phyloP scores from a whole-genome alignment of 1,284 basidiomycete species.

The Cutaneotrichosporon dermatis region DNA sequence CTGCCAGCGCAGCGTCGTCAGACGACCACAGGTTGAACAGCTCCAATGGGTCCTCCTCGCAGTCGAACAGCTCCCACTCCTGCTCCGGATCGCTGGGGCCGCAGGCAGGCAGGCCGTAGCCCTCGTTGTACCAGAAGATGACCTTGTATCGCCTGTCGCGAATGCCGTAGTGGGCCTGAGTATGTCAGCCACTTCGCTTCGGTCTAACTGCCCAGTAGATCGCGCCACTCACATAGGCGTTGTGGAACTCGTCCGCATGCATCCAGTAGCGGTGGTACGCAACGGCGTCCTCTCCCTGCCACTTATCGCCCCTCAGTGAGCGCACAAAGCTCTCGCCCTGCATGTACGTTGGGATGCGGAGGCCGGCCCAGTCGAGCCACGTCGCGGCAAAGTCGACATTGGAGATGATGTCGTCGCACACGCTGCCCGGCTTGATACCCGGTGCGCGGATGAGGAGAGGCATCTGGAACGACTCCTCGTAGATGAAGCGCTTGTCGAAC shows the following conservation, averaged over 20 bases:
- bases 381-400: slow-evolving; percentile 30
- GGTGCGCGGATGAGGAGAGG: slow-evolving; percentile 23
- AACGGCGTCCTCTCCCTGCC: slow-evolving; percentile 6
- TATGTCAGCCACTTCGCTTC: too few relatives aligned
- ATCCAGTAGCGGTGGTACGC: slow-evolving; percentile 29
- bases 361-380: slow-evolving; percentile 20
- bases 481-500: slow-evolving; percentile 35
- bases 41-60: slow-evolving; percentile 23
- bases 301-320: slow-evolving; percentile 7
- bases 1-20: slow-evolving; percentile 2
- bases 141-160: slow-evolving; percentile 22
- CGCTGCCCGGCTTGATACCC: slow-evolving; percentile 20
- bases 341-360: slow-evolving; percentile 23
- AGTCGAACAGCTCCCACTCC: slow-evolving; percentile 29
- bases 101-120: slow-evolving; percentile 15
- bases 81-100: slow-evolving; percentile 16
- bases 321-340: slow-evolving; percentile 24
- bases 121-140: slow-evolving; percentile 26
- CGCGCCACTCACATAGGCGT: slow-evolving; percentile 15
- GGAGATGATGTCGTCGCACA: slow-evolving; percentile 24
- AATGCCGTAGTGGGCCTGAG: slow-evolving; percentile 19
- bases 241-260: slow-evolving; percentile 21
- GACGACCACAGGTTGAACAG: slow-evolving; percentile 22
- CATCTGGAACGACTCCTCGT: slow-evolving; percentile 27
- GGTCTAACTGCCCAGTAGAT: too few relatives aligned